Evolutionary conservation across 1,284 basidiomycete species (phyloP).

Genomic region (Leccinum huronense): DNA sequence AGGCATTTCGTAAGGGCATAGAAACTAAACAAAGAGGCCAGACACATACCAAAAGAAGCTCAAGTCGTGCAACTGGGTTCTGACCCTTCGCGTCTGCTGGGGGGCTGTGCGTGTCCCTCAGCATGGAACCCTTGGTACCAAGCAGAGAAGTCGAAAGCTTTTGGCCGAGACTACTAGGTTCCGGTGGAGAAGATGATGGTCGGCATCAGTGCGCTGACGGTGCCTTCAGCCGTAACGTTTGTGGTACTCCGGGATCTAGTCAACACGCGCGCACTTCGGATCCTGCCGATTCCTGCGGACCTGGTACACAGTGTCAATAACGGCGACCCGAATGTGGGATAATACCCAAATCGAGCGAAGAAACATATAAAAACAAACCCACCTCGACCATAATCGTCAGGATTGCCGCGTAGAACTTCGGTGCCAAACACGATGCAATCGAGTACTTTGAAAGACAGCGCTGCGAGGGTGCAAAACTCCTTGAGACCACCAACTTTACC

Average conservation of each 20-base stretch:
- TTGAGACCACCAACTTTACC: slow-evolving; percentile 88
- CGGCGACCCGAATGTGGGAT: slow-evolving; percentile 5
- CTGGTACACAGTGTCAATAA: slow-evolving; percentile 26
- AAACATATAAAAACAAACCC: slow-evolving; percentile 28
- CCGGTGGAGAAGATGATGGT: slow-evolving; percentile 18
- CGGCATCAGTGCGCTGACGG: slow-evolving; percentile 33
- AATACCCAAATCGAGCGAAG: slow-evolving; percentile 1
- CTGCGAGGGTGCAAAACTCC: slow-evolving; percentile 95
- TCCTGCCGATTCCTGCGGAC: slow-evolving; percentile 54
- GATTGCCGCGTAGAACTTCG: slow-evolving; percentile 78
- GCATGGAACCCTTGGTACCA: slow-evolving; percentile 66
- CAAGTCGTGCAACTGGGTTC: slow-evolving; percentile 83
- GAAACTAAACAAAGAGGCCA: not conserved
- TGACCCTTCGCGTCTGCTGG: slow-evolving; percentile 38
- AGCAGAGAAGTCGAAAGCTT: slow-evolving; percentile 52
- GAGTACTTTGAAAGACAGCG: slow-evolving; percentile 70
- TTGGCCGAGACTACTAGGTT: slow-evolving; percentile 37
- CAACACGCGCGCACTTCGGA: slow-evolving; percentile 45
- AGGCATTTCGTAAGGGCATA: slow-evolving; percentile 14
- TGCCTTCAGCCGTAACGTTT: slow-evolving; percentile 33
- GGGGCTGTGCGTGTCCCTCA: slow-evolving; percentile 36
- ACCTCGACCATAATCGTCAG: slow-evolving; percentile 95
- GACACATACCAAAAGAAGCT: slow-evolving; percentile 79
- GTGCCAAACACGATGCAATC: slow-evolving; percentile 91
- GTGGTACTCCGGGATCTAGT: slow-evolving; percentile 38